Evolutionary conservation across 2,329 filamentous ascomycete genomes (phyloP), one percentile per base, ranked within the genome.

Genomic region (Penicillium sp.): DNA sequence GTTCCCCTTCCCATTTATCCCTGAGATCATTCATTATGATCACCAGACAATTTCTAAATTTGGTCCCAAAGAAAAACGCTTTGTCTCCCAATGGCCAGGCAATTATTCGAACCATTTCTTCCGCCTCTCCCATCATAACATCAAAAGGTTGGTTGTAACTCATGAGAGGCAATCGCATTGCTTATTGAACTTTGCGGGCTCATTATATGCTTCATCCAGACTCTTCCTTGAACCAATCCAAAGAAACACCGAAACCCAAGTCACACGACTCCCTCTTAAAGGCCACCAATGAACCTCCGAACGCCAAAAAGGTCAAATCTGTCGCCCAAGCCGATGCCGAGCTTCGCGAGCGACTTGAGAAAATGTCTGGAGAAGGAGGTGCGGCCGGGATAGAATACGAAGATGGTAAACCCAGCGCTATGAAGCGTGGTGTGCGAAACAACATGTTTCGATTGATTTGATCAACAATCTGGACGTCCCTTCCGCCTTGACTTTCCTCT

Each of bases 381-480:
- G 83, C 82, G 23, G 79, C 87, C 3, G 90, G 89, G 1, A 76
- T 92, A 4, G 89, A 92, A 70, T 87, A 89, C 56, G 89, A 92
- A 70, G 82, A 90, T 62, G 90, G 90, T 0, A 82, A 87, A 68
- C 84, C 89, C 0, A 85, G 85, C 5, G 79, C 86, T 0, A 87
- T 92, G 81, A 92, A 91, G 74, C 78, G 88, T 46, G 82, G 86
- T 31, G 89, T 92, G 10, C 86, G 82, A 69, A 84, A 87, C 48
- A 91, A 91, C 63, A 91, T 91, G 88, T 92, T 92, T 69, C 78
- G 88, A 14, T 83, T 88, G 55, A 90, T 90, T 19, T 72, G 49
- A 70, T 45, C n/a, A n/a, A n/a, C n/a, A n/a, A n/a, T 18, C 19
- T 28, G 2, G 28, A 58, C 55, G 51, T 40, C 34, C 28, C 56